Base-by-base conservation (phyloP, 371 early-diverging fungal genomes). In the Batrachochytrium dendrobatidis region DNA sequence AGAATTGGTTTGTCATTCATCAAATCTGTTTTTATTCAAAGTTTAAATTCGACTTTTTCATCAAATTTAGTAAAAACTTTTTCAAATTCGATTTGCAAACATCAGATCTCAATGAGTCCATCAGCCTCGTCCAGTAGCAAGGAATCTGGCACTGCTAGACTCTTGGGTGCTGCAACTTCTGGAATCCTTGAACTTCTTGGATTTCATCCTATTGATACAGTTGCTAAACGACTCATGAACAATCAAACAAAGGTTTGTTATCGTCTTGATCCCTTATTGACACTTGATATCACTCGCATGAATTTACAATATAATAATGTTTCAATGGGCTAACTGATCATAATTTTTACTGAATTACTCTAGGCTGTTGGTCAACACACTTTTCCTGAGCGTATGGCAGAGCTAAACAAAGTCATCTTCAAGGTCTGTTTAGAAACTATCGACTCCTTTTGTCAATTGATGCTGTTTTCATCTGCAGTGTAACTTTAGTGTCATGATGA, bases 191-290 rank as follows among this genome's bases (percentile, higher is more conserved):
- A 97, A 77, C 81, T 97, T 48, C 75, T 95, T 59, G 83, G 88
- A 55, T 97, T 97, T 87, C 98, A 97, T 75, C 98, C 98, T 45
- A 90, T 97, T 48, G 98, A 97, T 79, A 97, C 98, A 0, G 87
- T 97, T 25, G 95, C 98, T 57, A 97, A 97, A 83, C 86, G 98
- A 56, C 85, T 97, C 66, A 97, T 97, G 98, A 91, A 85, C 77
- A 90, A 90, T 80, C 87, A 89, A 61, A 75, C 74, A 59, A 84
- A 85, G 73, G 91, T 89, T 76, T 54, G 69, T 15, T 29, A 29
- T 54, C 15, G 20, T 20, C 39, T 39, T 39, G 39, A 39, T 39
- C 39, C 39, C 39, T 20, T 39, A 20, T 39, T 39, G 39, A 15
- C 39, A 20, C 39, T 20, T 44, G 28, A 15, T 4, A 20, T 8